Percentiles rank a stretch among this genome's conserved stretches.
phyloP scores from a whole-genome alignment of 305 asterid genomes.

The Vinca major region DNA sequence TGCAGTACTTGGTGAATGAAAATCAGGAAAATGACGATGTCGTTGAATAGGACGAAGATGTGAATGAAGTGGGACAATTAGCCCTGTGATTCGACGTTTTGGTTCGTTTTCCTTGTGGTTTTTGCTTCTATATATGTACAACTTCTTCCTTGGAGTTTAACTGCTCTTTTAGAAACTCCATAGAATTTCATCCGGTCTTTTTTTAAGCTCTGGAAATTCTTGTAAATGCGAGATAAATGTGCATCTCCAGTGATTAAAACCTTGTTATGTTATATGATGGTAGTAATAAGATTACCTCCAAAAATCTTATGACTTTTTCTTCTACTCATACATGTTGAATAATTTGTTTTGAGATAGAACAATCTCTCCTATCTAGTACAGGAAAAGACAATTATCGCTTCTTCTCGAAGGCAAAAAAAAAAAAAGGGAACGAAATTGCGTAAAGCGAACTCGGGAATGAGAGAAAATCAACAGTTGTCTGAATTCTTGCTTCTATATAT shows the following conservation, averaged over 20 bases:
- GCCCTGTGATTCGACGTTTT: slow-evolving; percentile 1
- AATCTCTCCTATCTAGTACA: too few species aligned
- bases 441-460: too few species aligned
- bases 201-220: neutral
- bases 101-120: neutral
- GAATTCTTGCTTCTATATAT: too few species aligned
- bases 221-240: slow-evolving; percentile 4
- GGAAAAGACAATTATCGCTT: too few species aligned
- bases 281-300: neutral
- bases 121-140: neutral
- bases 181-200: neutral
- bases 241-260: neutral
- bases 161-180: too few species aligned
- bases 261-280: neutral
- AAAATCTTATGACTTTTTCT: too few species aligned
- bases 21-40: slow-evolving; percentile 9
- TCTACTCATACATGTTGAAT: too few species aligned
- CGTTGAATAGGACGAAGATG: slow-evolving; percentile 19
- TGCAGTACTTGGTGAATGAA: slow-evolving; percentile 22
- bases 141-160: neutral
- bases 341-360: too few species aligned
- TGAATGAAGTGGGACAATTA: slow-evolving; percentile 17
- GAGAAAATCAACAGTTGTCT: too few species aligned
- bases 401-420: too few species aligned
- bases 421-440: too few species aligned